A percentile compares a stretch with the other conserved stretches of the same genome.
Evolutionary conservation across 164 flowering plant genomes (phyloP).

Genomic region (Nelumbo lutea): DNA sequence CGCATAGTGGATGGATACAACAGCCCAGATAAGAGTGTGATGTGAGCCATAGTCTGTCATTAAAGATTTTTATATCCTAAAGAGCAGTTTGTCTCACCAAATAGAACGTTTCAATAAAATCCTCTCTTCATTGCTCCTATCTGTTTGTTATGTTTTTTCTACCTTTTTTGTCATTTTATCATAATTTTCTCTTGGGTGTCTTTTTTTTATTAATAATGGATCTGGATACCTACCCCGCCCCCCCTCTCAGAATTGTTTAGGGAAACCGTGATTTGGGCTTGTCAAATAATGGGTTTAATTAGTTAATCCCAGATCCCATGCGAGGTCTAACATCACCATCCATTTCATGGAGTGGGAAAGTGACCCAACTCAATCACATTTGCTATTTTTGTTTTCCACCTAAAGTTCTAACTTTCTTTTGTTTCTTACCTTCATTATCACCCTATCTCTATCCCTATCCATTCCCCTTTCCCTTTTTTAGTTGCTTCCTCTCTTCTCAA

Average conservation of each 20-base stretch:
- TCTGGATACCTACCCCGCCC: no score
- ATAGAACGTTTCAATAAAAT: no score
- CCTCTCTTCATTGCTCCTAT: no score
- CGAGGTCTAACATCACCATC: slow-evolving; percentile 23
- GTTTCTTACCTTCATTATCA: background rate
- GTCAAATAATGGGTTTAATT: slow-evolving; percentile 18
- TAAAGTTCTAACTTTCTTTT: background rate
- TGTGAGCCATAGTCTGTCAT: no score
- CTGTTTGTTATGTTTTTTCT: no score
- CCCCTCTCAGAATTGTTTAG: slow-evolving; percentile 22
- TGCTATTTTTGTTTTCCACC: background rate
- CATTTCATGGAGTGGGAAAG: slow-evolving; percentile 25
- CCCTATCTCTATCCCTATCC: background rate
- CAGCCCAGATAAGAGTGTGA: background rate
- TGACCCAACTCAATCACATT: slow-evolving; percentile 9
- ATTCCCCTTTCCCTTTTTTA: background rate
- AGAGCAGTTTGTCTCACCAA: no score
- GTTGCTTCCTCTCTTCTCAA: slow-evolving; percentile 40
- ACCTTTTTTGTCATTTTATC: no score
- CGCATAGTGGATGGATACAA: background rate
- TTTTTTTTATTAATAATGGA: no score
- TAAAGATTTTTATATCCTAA: no score
- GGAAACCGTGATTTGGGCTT: slow-evolving; percentile 36
- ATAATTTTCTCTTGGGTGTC: no score
- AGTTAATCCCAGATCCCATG: slow-evolving; percentile 29